Percentiles rank a stretch among this genome's conserved stretches.
phyloP scores from a whole-genome alignment of 257 asterid species.

The Echites panduratus region DNA sequence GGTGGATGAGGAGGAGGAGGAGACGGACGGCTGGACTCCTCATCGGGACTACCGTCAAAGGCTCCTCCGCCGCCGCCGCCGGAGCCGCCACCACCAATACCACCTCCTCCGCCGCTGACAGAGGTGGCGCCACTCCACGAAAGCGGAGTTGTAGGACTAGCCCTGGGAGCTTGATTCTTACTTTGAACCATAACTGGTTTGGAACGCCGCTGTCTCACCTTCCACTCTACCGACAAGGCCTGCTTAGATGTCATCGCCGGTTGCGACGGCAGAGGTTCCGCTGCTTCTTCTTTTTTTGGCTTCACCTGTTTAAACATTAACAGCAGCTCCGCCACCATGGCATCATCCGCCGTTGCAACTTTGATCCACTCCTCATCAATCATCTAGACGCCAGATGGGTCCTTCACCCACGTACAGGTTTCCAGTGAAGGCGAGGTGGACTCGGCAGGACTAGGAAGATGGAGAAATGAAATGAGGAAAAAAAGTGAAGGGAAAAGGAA shows the following conservation, averaged over 20 bases:
- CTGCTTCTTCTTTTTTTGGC: slow-evolving; percentile 10
- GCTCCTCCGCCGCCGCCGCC: slow-evolving; percentile 21
- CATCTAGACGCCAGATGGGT: slow-evolving; percentile 7
- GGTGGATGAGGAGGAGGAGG: slow-evolving; percentile 7
- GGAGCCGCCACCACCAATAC: slow-evolving; percentile 11
- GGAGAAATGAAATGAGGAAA: slow-evolving; percentile 19
- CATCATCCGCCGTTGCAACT: slow-evolving; percentile 51
- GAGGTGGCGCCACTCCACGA: slow-evolving; percentile 73
- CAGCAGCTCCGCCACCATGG: slow-evolving; percentile 61
- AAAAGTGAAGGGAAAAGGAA: slow-evolving; percentile 8
- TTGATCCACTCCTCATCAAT: slow-evolving; percentile 45
- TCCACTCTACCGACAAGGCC: slow-evolving; percentile 49
- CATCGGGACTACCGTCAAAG: slow-evolving; percentile 32
- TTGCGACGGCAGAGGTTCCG: slow-evolving; percentile 7
- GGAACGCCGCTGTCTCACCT: slow-evolving; percentile 68
- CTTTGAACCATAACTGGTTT: slow-evolving; percentile 21
- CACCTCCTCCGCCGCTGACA: slow-evolving; percentile 32
- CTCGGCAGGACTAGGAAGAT: slow-evolving; percentile 5
- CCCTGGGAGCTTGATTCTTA: slow-evolving; percentile 33
- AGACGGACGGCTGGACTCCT: slow-evolving; percentile 38
- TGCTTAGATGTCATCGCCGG: slow-evolving; percentile 14
- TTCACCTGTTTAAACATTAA: slow-evolving; percentile 21
- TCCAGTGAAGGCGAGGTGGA: background rate
- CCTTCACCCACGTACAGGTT: background rate
- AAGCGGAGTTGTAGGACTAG: slow-evolving; percentile 69